Conservation (phyloP, 2,329 filamentous ascomycete genomes). For the Lanzia echinophila region DNA sequence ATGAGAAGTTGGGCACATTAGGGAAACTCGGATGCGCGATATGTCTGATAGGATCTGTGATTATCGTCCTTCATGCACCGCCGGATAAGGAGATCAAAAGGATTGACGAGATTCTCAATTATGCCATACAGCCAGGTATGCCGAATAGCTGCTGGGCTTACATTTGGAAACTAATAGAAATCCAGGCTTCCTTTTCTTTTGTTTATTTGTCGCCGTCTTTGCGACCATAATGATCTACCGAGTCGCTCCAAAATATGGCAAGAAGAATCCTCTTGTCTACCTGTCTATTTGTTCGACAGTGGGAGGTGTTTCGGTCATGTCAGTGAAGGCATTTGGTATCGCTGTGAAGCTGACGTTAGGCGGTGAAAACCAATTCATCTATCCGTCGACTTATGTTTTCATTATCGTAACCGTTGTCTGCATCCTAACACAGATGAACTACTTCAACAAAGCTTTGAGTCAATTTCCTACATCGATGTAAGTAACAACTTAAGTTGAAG, state of each 20-base stretch:
- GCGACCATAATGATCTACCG: conserved; percentile 94
- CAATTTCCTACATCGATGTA: conserved; percentile 98
- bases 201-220: conserved; percentile 71
- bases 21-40: conserved; percentile 94
- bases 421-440: conserved; percentile 99
- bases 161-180: conserved; percentile 9
- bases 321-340: conserved; percentile 96
- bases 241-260: conserved; percentile 81
- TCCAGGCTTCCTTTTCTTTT: conserved; percentile 78
- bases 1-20: conserved; percentile 81
- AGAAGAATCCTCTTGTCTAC: conserved; percentile 92
- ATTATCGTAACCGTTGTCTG: conserved; percentile 88
- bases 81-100: conserved; percentile 86
- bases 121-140: conserved; percentile 85
- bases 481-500: conserved; percentile 31
- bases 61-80: conserved; percentile 95
- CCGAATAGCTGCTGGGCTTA: neutral
- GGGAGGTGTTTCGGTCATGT: conserved; percentile 97
- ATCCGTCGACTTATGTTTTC: conserved; percentile 96
- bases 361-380: conserved; percentile 90
- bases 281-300: conserved; percentile 97
- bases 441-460: conserved; percentile 97
- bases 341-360: conserved; percentile 90
- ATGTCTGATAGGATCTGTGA: conserved; percentile 90
- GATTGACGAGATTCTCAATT: conserved; percentile 84